Conservation (phyloP, 1,284 basidiomycete species). For the Ganoderma sp. region DNA sequence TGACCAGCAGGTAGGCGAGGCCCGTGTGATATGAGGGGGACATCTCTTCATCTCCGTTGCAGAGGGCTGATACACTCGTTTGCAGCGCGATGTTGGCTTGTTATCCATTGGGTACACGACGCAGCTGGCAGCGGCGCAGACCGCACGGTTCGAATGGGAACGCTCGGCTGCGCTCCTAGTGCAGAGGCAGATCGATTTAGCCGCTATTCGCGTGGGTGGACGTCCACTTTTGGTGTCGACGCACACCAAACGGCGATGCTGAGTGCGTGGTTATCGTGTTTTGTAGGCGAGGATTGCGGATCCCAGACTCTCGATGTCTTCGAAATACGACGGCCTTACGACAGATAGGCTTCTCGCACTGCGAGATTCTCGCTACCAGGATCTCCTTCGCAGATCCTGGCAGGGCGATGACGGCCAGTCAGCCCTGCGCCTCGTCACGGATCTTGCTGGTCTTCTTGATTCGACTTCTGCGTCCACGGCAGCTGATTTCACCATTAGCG, state of each 20-base stretch:
- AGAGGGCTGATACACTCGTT: constrained; percentile 13
- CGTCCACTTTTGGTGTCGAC: neutral
- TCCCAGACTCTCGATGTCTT: constrained; percentile 28
- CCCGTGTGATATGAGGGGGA: constrained; percentile 19
- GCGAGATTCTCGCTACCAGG: constrained; percentile 42
- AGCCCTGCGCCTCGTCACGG: constrained; percentile 44
- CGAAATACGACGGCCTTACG: constrained; percentile 42
- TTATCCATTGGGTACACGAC: constrained; percentile 32
- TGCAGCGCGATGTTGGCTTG: constrained; percentile 18
- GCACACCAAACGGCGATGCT: neutral
- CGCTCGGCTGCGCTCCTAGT: constrained; percentile 35
- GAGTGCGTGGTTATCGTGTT: neutral
- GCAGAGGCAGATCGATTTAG: constrained; percentile 31
- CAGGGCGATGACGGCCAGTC: constrained; percentile 36
- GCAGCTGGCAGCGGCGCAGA: constrained; percentile 32
- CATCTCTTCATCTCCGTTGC: constrained; percentile 29
- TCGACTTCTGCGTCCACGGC: constrained; percentile 3
- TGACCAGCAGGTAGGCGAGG: constrained; percentile 18
- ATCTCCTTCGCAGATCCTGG: constrained; percentile 43
- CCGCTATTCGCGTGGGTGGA: constrained; percentile 33
- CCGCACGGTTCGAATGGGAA: constrained; percentile 38
- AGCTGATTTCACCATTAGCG: neutral
- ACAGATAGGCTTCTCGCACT: constrained; percentile 45
- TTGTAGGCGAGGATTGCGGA: constrained; percentile 30
- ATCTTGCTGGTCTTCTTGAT: constrained; percentile 39